Percentiles rank a stretch among this genome's conserved stretches.
Conservation (phyloP, 2,329 filamentous ascomycete species). For the Cryphonectria nitschkei region DNA sequence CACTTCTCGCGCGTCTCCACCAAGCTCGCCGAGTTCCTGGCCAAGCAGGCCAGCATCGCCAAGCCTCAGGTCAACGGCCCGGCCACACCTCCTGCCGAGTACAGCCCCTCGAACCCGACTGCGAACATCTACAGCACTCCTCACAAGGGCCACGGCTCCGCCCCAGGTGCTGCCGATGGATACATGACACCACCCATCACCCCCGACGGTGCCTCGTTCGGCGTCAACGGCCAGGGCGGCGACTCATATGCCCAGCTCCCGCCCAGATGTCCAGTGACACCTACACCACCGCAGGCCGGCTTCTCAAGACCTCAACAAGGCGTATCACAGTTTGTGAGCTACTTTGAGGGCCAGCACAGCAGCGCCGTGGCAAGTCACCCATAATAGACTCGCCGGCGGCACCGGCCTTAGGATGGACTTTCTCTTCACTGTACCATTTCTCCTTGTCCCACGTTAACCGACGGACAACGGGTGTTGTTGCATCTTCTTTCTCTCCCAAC, state of each 20-base stretch:
- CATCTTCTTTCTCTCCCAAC: constrained; percentile 17
- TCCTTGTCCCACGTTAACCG: constrained; percentile 17
- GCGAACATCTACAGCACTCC: constrained; percentile 75
- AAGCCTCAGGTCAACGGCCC: constrained; percentile 52
- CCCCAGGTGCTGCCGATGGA: constrained; percentile 67
- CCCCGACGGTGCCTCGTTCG: constrained; percentile 68
- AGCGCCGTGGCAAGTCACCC: constrained; percentile 30
- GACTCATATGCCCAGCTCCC: constrained; percentile 54
- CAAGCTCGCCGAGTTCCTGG: constrained; percentile 62
- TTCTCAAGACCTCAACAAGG: constrained; percentile 48
- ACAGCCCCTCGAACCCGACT: constrained; percentile 52
- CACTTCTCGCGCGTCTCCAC: constrained; percentile 58
- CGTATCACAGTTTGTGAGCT: constrained; percentile 49
- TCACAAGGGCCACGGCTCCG: constrained; percentile 71
- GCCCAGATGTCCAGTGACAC: constrained; percentile 65
- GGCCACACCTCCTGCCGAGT: constrained; percentile 63
- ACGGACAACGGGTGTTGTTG: constrained; percentile 24
- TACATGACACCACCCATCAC: constrained; percentile 87
- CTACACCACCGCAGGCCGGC: constrained; percentile 56
- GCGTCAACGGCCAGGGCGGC: constrained; percentile 42
- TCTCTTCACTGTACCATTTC: constrained; percentile 26
- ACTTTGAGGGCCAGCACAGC: constrained; percentile 48
- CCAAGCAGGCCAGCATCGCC: constrained; percentile 60
- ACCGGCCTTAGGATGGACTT: constrained; percentile 3
- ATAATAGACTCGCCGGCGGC: constrained; percentile 22